Evolutionary conservation across 208 protist species (phyloP), one percentile per base, ranked within the genome.

Genomic region (Leishmania turanica): DNA sequence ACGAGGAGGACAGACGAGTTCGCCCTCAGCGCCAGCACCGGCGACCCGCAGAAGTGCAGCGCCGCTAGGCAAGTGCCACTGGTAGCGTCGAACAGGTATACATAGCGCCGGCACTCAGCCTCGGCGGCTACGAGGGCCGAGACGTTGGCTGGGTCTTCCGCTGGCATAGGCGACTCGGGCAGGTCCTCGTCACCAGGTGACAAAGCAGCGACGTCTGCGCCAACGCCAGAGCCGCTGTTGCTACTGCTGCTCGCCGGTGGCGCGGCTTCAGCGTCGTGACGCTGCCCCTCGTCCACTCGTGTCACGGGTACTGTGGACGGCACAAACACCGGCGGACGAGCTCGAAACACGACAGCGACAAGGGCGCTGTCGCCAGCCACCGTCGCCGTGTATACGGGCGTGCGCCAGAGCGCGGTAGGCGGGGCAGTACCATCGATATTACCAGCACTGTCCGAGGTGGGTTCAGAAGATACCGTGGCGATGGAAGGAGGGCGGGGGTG

Each of bases 41-140:
- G 82, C 1, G 85, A 85, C 21, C 91, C 89, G 58, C 90, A 81
- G 76, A 95, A 95, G 84, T 92, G 87, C 64, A 95, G 79, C 40
- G 92, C 89, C 8, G 89, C 88, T 37, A 96, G 73, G 58, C 77
- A 81, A 21, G 82, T 47, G 15, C 79, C 77, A 21, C 66, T 85
- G 24, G 65, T 78, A 24, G 80, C 80, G 74, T 96, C 91, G 73
- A 93, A 93, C 9, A 96, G 79, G 73, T 85, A 79, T 13, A 92
- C 89, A 62, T 84, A 81, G 34, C 80, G 84, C 54, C 80, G 78
- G 17, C 72, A 83, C 54, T 87, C 72, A 8, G 76, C 81, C 62
- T 87, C 77, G 17, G 72, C 45, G 37, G 78, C 21, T 37, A 53
- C 72, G 17, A 79, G 78, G 24, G 84, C 47, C 64, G 77, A 70